Evolutionary conservation across 108 stramenopile genomes (phyloP), one percentile per base, ranked within the genome.

Genomic region (Fragilaria radians): DNA sequence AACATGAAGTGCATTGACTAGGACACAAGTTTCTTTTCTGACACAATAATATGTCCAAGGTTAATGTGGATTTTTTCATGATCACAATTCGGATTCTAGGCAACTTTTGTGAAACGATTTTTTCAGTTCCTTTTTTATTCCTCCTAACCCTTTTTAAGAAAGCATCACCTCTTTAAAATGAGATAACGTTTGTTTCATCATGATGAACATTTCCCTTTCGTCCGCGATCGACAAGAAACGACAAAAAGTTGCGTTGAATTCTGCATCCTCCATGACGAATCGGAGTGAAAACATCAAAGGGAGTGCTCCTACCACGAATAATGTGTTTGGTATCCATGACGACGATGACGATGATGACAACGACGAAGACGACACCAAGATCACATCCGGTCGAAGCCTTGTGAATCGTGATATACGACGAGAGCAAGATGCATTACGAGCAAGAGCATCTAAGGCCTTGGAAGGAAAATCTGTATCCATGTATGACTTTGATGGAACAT

Each of bases 401-500:
- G 73, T 85, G 49, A 90, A 90, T 52, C 69, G 69, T 30, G 82
- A 84, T 52, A 77, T 90, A 24, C 63, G 61, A 28, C 45, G 59
- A 31, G 83, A 86, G 66, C 89, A 90, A 63, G 80, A 62, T n/a
- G 85, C 83, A 3, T 55, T 86, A 1, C 61, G 85, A 19, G 55
- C 73, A 68, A 65, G 83, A 52, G 83, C 83, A 28, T 74, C 68
- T 57, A 61, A 74, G 55, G 53, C 70, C 23, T 19, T 21, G 36
- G 51, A 46, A 18, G 49, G 51, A 23, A 78, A 74, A 42, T 29
- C 57, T 5, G n/a, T n/a, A n/a, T 50, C 27, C 3, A 58, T 73
- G 27, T 86, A 73, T 49, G 89, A 86, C 56, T 87, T 82, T 49
- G 89, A 90, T 60, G 85, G 72, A n/a, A 71, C 74, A 25, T 87